Conservation (phyloP, 805 yeast genomes). For the Tetrapisispora arboricola region DNA sequence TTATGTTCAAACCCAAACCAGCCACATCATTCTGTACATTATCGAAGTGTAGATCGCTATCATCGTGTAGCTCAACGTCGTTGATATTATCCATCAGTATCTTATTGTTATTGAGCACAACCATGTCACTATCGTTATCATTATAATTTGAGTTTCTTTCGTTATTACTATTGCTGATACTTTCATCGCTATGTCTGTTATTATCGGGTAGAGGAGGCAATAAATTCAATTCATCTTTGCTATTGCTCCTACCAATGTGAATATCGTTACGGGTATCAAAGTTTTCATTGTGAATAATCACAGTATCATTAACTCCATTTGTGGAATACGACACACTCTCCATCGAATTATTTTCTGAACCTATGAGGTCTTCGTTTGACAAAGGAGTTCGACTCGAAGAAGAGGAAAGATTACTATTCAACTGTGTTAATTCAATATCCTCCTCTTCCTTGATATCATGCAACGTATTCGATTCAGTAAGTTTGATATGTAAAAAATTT, state of each 20-base stretch:
- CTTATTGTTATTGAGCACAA: neutral
- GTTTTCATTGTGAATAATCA: neutral
- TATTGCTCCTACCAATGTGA: slow-evolving; percentile 2
- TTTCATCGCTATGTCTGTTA: neutral
- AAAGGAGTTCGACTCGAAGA: neutral
- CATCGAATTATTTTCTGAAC: neutral
- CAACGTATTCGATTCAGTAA: slow-evolving; percentile 4
- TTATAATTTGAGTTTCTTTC: neutral
- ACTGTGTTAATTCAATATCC: slow-evolving; percentile 9
- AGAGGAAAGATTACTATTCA: slow-evolving; percentile 1
- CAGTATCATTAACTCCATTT: neutral
- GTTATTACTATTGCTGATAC: neutral
- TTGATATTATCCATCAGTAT: neutral
- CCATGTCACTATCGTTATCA: neutral
- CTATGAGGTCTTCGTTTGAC: neutral
- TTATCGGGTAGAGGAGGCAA: slow-evolving; percentile 17
- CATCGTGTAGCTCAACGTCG: too few species aligned
- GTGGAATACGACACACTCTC: neutral
- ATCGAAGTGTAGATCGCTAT: neutral
- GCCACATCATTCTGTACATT: neutral
- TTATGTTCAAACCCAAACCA: neutral
- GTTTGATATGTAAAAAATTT: neutral
- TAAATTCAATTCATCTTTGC: slow-evolving; percentile 14
- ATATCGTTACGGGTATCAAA: too few species aligned
- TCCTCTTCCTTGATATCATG: slow-evolving; percentile 24